phyloP scores from a whole-genome alignment of 2,329 filamentous ascomycete genomes.

The Botryotinia convoluta region DNA sequence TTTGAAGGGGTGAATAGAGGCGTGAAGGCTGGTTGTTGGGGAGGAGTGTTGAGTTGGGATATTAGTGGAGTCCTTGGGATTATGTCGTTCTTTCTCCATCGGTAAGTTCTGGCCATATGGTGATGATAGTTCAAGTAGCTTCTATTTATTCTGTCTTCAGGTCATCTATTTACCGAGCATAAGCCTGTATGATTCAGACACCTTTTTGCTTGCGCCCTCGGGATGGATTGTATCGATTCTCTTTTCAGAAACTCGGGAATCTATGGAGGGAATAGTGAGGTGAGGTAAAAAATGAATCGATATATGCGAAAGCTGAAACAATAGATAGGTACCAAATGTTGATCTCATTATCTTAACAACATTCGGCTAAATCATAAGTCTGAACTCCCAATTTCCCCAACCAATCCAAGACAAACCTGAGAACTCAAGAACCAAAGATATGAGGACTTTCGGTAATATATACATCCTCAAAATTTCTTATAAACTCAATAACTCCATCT shows the following conservation, averaged over 20 bases:
- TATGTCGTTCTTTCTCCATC: not conserved
- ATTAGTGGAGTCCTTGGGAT: not conserved
- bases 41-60: not conserved
- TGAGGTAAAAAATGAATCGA: not conserved
- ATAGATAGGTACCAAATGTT: not conserved
- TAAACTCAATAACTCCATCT: not conserved
- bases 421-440: not conserved
- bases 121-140: not conserved
- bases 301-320: not conserved
- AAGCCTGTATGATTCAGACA: not conserved
- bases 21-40: not conserved
- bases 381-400: too few species aligned
- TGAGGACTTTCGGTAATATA: too few species aligned
- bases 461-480: not conserved
- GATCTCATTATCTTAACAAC: not conserved
- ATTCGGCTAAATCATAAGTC: not conserved
- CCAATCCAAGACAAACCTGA: not conserved
- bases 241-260: not conserved
- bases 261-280: not conserved
- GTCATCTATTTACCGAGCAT: not conserved
- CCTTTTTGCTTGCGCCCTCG: not conserved
- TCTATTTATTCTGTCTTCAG: not conserved
- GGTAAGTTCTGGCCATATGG: fast-evolving
- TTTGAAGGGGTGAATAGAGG: not conserved
- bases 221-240: not conserved